Conservation (phyloP, 495 filamentous ascomycete genomes). For the Lophium mytilinum region DNA sequence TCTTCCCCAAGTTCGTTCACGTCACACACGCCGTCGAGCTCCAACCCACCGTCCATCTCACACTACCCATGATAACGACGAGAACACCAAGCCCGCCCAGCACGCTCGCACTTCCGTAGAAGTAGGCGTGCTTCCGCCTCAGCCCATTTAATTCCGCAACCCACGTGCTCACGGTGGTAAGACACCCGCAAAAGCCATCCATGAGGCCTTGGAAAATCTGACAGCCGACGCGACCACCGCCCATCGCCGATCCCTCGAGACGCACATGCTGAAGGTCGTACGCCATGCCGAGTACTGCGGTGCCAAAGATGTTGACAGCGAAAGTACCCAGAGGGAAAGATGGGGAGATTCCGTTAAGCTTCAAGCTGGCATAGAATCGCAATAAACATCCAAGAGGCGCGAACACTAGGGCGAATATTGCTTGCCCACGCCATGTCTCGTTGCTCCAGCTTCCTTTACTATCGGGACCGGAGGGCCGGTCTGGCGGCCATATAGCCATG, state of each 20-base stretch:
- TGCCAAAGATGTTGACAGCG: conserved; percentile 71
- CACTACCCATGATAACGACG: conserved; percentile 70
- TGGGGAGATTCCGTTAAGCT: conserved; percentile 56
- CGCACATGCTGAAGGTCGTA: conserved; percentile 63
- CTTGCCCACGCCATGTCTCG: conserved; percentile 64
- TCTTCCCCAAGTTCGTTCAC: conserved; percentile 1
- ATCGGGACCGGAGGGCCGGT: conserved; percentile 38
- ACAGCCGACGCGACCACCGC: conserved; percentile 49
- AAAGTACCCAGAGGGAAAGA: conserved; percentile 88
- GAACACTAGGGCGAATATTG: conserved; percentile 73
- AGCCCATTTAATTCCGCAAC: conserved; percentile 69
- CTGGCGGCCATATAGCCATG: conserved; percentile 66
- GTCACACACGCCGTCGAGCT: conserved; percentile 40
- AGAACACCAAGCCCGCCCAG: conserved; percentile 53
- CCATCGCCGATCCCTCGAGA: conserved; percentile 32
- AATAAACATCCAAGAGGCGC: conserved; percentile 72
- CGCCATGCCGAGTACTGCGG: conserved; percentile 54
- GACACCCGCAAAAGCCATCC: conserved; percentile 86
- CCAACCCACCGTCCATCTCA: conserved; percentile 68
- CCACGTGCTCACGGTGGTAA: conserved; percentile 94
- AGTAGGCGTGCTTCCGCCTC: conserved; percentile 58
- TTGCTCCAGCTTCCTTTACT: conserved; percentile 29
- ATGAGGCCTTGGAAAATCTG: conserved; percentile 75
- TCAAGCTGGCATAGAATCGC: conserved; percentile 62
- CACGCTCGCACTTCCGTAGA: conserved; percentile 66